Evolutionary conservation across 1,284 basidiomycete species (phyloP), one percentile per base, ranked within the genome.

Genomic region (Apiotrichum brassicae): DNA sequence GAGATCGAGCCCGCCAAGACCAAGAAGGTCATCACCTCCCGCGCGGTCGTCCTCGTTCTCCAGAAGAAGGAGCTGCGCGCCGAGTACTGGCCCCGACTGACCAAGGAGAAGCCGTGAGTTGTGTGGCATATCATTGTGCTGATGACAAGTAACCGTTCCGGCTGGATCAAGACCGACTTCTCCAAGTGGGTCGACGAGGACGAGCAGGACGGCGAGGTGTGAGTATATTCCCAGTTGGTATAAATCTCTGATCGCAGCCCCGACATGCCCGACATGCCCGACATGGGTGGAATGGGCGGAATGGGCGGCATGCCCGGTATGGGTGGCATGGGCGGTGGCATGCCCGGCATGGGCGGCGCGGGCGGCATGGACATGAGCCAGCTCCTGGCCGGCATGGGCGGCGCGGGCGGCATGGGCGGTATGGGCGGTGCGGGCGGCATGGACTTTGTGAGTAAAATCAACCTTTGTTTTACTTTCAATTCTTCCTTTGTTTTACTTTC

Each of bases 151-250:
- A 87, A 81, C 75, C 81, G 79, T 52, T 30, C 28, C 11, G 76
- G 82, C 47, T 92, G 82, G 75, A 76, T 93, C 71, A 92, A 90
- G 79, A 92, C 89, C 43, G 88, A 94, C 74, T 94, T 92, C 70
- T 77, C 78, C 64, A 92, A 49, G 75, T 95, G 90, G 90, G 85
- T 86, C 44, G 91, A 94, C 68, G 91, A 95, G 76, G 91, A 95
- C 66, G 91, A 95, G 72, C 91, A 95, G 75, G 85, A 88, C 28
- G 84, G 65, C 47, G 71, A 65, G 36, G 54, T 75, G 64, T 68
- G 48, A 64, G 64, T 63, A 14, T 39, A 26, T 28, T 16, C 12
- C n/a, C 34, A 36, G 34, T 42, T 54, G 28, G 47, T 38, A 5
- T 30, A 18, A 20, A 33, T 30, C 28, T 7, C 28, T 30, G 14